Conservation (phyloP, 2,329 filamentous ascomycete genomes). For the Neurospora sp. region DNA sequence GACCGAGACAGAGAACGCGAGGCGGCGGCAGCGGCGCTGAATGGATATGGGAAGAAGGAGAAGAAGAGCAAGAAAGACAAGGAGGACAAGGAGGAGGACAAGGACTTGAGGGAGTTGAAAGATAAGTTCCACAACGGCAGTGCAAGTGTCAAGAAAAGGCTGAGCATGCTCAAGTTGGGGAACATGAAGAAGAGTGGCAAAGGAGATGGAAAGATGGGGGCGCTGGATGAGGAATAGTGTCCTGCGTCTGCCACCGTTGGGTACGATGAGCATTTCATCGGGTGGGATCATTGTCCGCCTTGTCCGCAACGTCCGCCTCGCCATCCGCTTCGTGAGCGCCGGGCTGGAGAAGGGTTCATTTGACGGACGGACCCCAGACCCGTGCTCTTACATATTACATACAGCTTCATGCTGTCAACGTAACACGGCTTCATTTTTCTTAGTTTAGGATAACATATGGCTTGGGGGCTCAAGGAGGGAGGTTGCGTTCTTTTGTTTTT, state of each 20-base stretch:
- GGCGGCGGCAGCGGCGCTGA: not conserved
- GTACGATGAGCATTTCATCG: not conserved
- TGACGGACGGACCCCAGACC: not conserved
- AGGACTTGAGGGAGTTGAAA: constrained; percentile 2
- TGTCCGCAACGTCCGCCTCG: not conserved
- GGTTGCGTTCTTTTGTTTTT: not conserved
- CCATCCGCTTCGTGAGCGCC: not conserved
- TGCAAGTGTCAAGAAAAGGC: constrained; percentile 63
- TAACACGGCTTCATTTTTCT: not conserved
- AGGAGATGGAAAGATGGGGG: constrained; percentile 40
- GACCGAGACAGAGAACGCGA: not conserved
- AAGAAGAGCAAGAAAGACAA: not conserved
- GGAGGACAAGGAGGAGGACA: constrained; percentile 4
- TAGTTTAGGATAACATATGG: not conserved
- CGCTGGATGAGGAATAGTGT: constrained; percentile 44
- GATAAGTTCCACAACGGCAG: constrained; percentile 31
- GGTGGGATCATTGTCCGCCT: not conserved
- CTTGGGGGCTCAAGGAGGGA: not conserved
- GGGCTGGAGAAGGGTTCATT: not conserved
- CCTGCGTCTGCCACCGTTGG: not conserved
- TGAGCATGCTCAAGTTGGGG: constrained; percentile 69
- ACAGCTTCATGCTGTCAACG: not conserved
- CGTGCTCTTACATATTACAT: not conserved
- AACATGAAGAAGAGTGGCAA: constrained; percentile 63
- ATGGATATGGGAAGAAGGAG: not conserved